A percentile compares a stretch with the other conserved stretches of the same genome.
Conservation (phyloP, 208 protist genomes). For the Leishmania martiniquensis region DNA sequence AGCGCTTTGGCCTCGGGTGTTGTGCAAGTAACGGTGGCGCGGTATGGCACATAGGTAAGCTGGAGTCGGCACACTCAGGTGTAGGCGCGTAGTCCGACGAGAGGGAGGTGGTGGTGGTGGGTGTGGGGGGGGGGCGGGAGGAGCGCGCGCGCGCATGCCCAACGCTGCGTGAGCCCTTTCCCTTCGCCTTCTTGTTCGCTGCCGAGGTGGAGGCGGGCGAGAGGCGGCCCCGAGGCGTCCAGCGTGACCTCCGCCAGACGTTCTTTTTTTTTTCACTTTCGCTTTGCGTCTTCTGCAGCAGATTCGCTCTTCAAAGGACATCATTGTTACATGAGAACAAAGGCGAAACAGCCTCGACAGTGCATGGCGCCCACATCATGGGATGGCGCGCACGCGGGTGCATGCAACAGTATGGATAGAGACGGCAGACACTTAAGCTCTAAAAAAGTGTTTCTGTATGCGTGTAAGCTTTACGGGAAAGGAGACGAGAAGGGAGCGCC, state of each 20-base stretch:
- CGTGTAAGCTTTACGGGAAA: too few relatives aligned
- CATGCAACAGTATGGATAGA: not conserved
- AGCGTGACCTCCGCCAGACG: not conserved
- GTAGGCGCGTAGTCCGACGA: not conserved
- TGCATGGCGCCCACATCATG: not conserved
- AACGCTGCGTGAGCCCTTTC: not conserved
- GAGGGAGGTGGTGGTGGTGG: too few relatives aligned
- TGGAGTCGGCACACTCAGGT: not conserved
- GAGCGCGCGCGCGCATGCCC: not conserved
- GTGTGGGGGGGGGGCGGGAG: too few relatives aligned
- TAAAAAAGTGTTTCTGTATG: too few relatives aligned
- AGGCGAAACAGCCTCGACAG: not conserved
- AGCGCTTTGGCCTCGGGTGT: not conserved
- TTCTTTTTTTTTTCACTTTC: not conserved
- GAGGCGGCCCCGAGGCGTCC: not conserved
- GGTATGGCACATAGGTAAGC: not conserved
- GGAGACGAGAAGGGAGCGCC: too few relatives aligned
- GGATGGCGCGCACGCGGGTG: not conserved
- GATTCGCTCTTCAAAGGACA: not conserved
- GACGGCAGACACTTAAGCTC: too few relatives aligned
- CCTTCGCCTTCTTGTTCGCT: not conserved
- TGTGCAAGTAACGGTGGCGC: not conserved
- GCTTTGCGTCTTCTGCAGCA: not conserved
- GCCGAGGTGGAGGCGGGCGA: not conserved
- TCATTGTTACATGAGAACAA: not conserved